Conservation (phyloP, 225 moss, liverwort and hornwort genomes). For the Marchantia paleacea region DNA sequence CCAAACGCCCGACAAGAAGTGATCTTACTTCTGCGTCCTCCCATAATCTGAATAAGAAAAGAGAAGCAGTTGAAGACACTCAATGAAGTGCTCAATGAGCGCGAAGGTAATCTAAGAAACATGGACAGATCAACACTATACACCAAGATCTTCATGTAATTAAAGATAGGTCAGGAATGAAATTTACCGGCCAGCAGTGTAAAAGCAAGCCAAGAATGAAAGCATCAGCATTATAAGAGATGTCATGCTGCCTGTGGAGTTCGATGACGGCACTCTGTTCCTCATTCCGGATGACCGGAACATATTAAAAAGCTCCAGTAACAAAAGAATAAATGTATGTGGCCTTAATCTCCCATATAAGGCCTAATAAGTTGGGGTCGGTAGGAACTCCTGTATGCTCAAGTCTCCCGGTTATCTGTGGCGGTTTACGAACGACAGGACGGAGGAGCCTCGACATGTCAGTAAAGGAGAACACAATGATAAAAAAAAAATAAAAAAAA, state of each 20-base stretch:
- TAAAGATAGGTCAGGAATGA: neutral
- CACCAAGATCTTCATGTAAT: neutral
- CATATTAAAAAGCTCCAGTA: neutral
- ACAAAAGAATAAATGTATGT: neutral
- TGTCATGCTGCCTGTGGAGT: slow-evolving; percentile 35
- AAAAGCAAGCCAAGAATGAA: slow-evolving; percentile 61
- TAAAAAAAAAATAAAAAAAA: neutral
- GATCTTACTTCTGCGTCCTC: slow-evolving; percentile 84
- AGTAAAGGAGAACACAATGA: neutral
- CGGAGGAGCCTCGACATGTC: neutral
- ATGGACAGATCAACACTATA: neutral
- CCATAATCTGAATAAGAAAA: slow-evolving; percentile 61
- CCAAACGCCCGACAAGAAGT: slow-evolving; percentile 49
- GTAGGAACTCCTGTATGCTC: neutral
- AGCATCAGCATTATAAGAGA: slow-evolving; percentile 51
- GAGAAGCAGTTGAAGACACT: neutral
- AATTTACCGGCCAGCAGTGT: slow-evolving; percentile 62
- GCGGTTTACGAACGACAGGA: neutral
- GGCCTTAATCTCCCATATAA: slow-evolving; percentile 5
- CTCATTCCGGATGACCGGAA: slow-evolving; percentile 30
- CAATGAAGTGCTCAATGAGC: no score
- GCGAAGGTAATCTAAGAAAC: neutral
- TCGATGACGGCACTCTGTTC: slow-evolving; percentile 29
- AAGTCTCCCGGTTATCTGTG: slow-evolving; percentile 2
- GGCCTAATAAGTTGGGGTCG: no score